Evolutionary conservation across 768 basidiomycete species (phyloP).

Genomic region (Russula brevipes): DNA sequence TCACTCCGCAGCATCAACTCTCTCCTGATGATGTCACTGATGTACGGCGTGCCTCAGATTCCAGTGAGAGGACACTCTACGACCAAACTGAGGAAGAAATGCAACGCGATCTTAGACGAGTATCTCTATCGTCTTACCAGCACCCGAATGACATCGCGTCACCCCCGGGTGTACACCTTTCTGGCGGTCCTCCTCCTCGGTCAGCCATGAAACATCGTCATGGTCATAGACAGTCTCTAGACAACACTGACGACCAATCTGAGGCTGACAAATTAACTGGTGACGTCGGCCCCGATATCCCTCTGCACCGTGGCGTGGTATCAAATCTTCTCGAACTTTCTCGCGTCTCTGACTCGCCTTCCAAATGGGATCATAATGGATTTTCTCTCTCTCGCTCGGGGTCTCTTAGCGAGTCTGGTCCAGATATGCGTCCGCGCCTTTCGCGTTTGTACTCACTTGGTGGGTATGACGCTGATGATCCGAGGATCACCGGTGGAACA

Average conservation of each 20-base stretch:
- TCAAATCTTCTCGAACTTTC: constrained; percentile 20
- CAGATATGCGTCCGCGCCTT: constrained; percentile 10
- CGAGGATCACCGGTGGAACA: constrained; percentile 53
- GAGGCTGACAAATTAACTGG: background rate
- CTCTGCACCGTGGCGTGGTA: constrained; percentile 9
- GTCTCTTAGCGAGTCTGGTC: constrained; percentile 1
- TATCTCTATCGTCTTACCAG: constrained; percentile 18
- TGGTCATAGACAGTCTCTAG: background rate
- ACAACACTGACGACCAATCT: background rate
- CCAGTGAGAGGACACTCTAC: constrained; percentile 15
- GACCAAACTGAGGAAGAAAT: constrained; percentile 15
- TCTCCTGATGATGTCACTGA: background rate
- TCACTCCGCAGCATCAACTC: background rate
- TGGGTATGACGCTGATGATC: constrained; percentile 58
- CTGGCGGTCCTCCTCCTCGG: background rate
- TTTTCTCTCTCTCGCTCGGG: background rate
- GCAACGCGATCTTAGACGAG: constrained; percentile 7
- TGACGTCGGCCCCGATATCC: background rate
- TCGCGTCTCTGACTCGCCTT: constrained; percentile 1
- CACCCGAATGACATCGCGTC: constrained; percentile 15
- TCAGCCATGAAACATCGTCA: background rate
- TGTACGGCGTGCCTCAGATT: constrained; percentile 12
- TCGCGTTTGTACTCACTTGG: constrained; percentile 25
- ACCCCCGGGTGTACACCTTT: background rate
- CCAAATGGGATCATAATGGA: background rate